Evolutionary conservation across 495 filamentous ascomycete genomes (phyloP), one percentile per base, ranked within the genome.

Genomic region (Letharia lupina): DNA sequence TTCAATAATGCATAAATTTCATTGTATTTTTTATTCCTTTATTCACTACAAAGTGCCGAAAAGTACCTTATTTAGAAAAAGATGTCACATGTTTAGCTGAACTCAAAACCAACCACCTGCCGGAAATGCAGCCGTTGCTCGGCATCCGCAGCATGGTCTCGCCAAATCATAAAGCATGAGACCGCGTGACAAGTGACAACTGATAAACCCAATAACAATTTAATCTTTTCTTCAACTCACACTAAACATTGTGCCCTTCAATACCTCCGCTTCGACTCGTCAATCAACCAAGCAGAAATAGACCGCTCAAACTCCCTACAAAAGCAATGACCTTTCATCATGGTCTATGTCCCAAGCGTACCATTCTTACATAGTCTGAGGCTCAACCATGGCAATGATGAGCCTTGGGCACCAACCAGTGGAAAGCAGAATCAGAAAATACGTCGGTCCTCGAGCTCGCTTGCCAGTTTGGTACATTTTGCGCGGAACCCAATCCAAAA

Each of bases 401-500:
- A 39, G 44, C 3, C 63, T 23, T 31, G 11, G 0, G 20, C 61
- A 3, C 44, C 31, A 8, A 39, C 57, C 42, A 28, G 45, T 33
- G 50, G 40, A 10, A 52, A 58, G 12, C 62, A 59, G 37, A 44
- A 40, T 40, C 64, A 58, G 45, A 61, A 60, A 13, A n/a, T 31
- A 33, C 61, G 63, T 11, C 50, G 60, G 12, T 50, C 69, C 8
- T 61, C 68, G 23, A 63, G 59, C 44, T 71, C 71, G 4, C 52
- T 73, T 33, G 65, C 67, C 16, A 67, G 58, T 54, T 61, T 73
- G 50, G 20, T 71, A 40, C 65, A 68, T 31, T 66, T 73, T 61
- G 71, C 62, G 31, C 62, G 69, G 35, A 57, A 71, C 61, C 71
- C 71, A 5, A 50, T 71, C 47, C 65, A 69, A 37, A 69, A 60